Base-by-base conservation (phyloP, 352 stramenopile genomes). In the Globisporangium uncinulatum region DNA sequence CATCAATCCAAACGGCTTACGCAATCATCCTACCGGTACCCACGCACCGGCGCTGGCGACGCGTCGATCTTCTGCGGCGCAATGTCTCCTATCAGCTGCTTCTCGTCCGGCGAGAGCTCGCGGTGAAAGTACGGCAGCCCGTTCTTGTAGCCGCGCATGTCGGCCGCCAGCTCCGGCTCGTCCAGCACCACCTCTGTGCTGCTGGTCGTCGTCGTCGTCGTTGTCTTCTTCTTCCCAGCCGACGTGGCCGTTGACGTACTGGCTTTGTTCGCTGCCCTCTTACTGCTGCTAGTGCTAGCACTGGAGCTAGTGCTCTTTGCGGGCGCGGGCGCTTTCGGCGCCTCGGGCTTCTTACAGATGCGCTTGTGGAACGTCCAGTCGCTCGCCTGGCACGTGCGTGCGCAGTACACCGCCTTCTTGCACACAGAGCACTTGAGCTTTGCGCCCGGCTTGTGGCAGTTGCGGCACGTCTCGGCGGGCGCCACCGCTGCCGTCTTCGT, bases 71-170 rank as follows among this genome's bases (percentile, higher is more conserved):
- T 92, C 71, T 95, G 85, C 0, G 85, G 87, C 36, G 83, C 82
- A 61, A 94, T 97, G 70, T 99, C 98, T 56, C 98, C 96, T 58
- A 98, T 98, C 68, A 99, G 89, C 45, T 70, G 79, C 66, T 98
- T 98, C 39, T 96, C 92, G 59, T 99, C 86, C 65, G 98, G 94
- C 10, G 88, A 95, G 37, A 99, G 71, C 69, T 99, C 96, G 59
- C 97, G 92, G 70, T 99, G 96, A 74, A 99, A 99, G 65, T 98
- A 99, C 24, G 83, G 83, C 49, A 92, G 32, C 0, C 83, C 83
- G 56, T 94, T 92, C 76, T 91, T 92, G 70, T 94, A 94, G 20
- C 83, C 83, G 21, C 76, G 73, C 60, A 88, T 69, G 21, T 92
- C 65, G 6, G 56, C 45, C 8, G 78, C 74, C 21, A 92, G 49